phyloP scores from a whole-genome alignment of 1,139 yeast genomes.

The Geotrichum reessii region DNA sequence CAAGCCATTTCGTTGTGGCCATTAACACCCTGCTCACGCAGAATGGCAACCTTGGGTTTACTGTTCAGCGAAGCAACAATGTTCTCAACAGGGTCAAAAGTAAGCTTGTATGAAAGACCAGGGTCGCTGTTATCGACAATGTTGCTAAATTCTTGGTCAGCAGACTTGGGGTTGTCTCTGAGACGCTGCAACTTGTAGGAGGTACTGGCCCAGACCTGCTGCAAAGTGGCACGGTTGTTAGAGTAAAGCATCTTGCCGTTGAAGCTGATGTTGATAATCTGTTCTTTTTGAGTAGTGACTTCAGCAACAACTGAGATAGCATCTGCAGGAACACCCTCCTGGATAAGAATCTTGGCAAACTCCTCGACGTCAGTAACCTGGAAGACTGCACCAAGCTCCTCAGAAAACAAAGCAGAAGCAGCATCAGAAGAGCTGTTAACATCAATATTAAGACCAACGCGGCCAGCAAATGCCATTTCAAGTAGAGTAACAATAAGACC shows the following conservation, averaged over 20 bases:
- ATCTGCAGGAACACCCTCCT: constrained; percentile 53
- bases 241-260: constrained; percentile 46
- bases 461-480: constrained; percentile 97
- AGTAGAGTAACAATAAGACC: constrained; percentile 79
- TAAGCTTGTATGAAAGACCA: constrained; percentile 76
- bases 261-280: constrained; percentile 46
- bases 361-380: constrained; percentile 60
- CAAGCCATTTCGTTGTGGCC: constrained; percentile 99
- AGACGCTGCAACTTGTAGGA: constrained; percentile 85
- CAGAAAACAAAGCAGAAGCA: constrained; percentile 57
- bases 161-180: constrained; percentile 90
- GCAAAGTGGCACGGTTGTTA: constrained; percentile 63
- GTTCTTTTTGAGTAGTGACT: constrained; percentile 50
- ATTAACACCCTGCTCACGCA: constrained; percentile 98
- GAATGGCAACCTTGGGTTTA: constrained; percentile 87
- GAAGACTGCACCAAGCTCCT: constrained; percentile 95
- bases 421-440: constrained; percentile 31
- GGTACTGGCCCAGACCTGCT: constrained; percentile 81
- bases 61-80: constrained; percentile 34
- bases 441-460: constrained; percentile 64
- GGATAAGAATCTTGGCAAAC: constrained; percentile 51
- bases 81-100: constrained; percentile 45
- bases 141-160: constrained; percentile 75
- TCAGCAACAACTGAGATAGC: constrained; percentile 61
- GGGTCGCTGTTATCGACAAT: constrained; percentile 82